Conservation (phyloP, 371 early-diverging fungal genomes). For the Syncephalastrum racemosum region DNA sequence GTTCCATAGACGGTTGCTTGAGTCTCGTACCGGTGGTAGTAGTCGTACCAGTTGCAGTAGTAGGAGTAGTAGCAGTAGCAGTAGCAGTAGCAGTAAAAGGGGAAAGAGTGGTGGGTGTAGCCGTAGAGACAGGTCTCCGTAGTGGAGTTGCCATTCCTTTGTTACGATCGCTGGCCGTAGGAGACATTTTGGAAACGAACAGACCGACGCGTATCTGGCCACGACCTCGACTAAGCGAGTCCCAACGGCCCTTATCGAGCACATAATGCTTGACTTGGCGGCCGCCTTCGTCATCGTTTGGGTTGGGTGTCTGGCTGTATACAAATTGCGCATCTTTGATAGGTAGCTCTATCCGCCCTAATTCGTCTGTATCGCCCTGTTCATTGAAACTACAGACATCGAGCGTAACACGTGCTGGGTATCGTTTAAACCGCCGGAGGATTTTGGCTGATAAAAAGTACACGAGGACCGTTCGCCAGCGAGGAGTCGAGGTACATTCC, state of each 20-base stretch:
- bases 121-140: conserved; percentile 3
- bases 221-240: conserved; percentile 15
- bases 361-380: conserved; percentile 18
- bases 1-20: background rate
- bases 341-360: conserved; percentile 26
- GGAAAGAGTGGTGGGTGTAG: background rate
- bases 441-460: conserved; percentile 41
- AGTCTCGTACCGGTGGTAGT: background rate
- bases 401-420: conserved; percentile 23
- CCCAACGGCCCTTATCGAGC: conserved; percentile 42
- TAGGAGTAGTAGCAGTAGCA: background rate
- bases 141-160: conserved; percentile 27
- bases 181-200: conserved; percentile 27
- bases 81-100: background rate
- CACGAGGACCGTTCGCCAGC: conserved; percentile 39
- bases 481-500: conserved; percentile 16
- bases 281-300: conserved; percentile 13
- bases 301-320: conserved; percentile 22
- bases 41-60: background rate
- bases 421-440: conserved; percentile 24
- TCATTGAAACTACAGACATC: conserved; percentile 19
- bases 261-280: conserved; percentile 35
- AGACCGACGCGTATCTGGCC: conserved; percentile 35
- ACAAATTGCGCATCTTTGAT: conserved; percentile 36
- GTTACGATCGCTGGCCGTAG: conserved; percentile 19